These are phyloP conservation scores for Aspergillus glaucus DNA, from an alignment of 2,329 filamentous ascomycete genomes.

Conservation along the genomic window DNA sequence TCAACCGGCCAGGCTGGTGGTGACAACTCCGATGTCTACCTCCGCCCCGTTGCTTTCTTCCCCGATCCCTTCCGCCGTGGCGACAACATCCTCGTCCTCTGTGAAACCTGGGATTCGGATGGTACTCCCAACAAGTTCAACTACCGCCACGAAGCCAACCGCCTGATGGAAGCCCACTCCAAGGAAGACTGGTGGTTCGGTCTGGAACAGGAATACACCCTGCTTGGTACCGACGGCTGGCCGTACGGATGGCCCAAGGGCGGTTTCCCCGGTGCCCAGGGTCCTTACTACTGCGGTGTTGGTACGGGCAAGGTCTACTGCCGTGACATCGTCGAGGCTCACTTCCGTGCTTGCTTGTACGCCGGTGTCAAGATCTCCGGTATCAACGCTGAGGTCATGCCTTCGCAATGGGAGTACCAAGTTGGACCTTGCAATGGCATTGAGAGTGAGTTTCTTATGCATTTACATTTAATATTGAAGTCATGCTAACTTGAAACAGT, in stretches of 20 bases:
- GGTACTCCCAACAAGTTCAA: constrained; percentile 98
- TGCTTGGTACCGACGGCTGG: constrained; percentile 76
- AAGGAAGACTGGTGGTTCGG: constrained; percentile 91
- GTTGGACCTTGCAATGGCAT: constrained; percentile 87
- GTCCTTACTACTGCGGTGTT: constrained; percentile 97
- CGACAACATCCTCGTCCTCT: constrained; percentile 89
- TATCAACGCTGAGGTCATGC: constrained; percentile 99
- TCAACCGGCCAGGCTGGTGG: constrained; percentile 88
- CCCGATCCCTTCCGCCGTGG: constrained; percentile 84
- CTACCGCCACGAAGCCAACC: constrained; percentile 84
- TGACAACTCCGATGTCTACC: constrained; percentile 96
- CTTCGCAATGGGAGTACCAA: constrained; percentile 97
- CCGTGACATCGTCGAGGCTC: constrained; percentile 93
- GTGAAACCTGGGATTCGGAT: constrained; percentile 90
- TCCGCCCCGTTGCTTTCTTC: constrained; percentile 81
- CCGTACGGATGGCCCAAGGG: constrained; percentile 88
- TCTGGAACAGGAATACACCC: constrained; percentile 95
- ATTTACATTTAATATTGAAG: background rate
- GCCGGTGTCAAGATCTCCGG: constrained; percentile 89
- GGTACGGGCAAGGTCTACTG: constrained; percentile 95
- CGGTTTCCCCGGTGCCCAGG: constrained; percentile 86
- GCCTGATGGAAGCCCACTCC: constrained; percentile 83
- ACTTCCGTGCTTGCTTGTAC: constrained; percentile 87
- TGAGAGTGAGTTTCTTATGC: constrained; percentile 53
- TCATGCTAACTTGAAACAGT: constrained; percentile 46